Percentiles rank a stretch among this genome's conserved stretches.
phyloP scores from a whole-genome alignment of 176 grass and related monocot species.

The Poa annua region DNA sequence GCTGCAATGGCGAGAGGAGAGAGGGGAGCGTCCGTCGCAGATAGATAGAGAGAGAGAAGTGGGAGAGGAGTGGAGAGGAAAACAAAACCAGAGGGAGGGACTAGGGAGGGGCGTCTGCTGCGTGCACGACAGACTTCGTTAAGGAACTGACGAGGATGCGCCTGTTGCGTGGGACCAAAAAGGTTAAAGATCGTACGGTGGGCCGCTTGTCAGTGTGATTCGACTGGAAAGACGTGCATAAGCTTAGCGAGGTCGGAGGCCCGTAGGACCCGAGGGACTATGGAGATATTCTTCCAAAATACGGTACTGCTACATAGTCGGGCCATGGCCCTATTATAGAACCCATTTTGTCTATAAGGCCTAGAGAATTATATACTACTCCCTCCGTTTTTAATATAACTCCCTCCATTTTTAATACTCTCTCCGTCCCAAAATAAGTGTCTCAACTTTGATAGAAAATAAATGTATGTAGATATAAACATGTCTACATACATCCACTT shows the following conservation, averaged over 20 bases:
- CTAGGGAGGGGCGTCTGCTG: not conserved
- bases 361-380: too few relatives aligned
- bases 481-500: too few relatives aligned
- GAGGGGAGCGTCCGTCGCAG: not conserved
- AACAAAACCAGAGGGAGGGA: not conserved
- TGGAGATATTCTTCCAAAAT: slow-evolving; percentile 2
- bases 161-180: not conserved
- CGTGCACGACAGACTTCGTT: slow-evolving; percentile 16
- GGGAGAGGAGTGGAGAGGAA: not conserved
- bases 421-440: too few relatives aligned
- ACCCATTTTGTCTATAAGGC: too few relatives aligned
- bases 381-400: too few relatives aligned
- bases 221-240: not conserved
- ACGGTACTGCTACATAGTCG: not conserved
- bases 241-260: not conserved
- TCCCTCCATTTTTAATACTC: too few relatives aligned
- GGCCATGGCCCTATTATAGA: too few relatives aligned
- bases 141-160: not conserved
- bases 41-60: not conserved
- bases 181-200: not conserved
- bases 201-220: not conserved
- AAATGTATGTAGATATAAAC: too few relatives aligned
- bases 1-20: slow-evolving; percentile 26
- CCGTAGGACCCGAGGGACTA: not conserved
- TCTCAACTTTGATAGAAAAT: too few relatives aligned